phyloP scores from a whole-genome alignment of 2,329 filamentous ascomycete species.

The Aspergillus carbonarius region DNA sequence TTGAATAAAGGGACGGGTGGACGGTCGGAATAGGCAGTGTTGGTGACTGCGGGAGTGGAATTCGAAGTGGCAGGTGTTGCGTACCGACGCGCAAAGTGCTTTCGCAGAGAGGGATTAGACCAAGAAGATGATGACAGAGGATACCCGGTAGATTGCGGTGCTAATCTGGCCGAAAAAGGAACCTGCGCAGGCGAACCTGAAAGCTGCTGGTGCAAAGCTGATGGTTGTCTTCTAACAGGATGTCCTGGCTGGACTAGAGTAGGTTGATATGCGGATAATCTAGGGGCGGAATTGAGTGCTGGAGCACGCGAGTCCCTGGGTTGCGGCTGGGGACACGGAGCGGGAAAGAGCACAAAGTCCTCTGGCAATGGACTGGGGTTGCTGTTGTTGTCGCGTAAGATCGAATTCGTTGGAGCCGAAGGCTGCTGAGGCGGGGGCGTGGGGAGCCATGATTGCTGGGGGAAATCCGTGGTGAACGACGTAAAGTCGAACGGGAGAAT shows the following conservation, averaged over 20 bases:
- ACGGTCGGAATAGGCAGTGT: constrained; percentile 32
- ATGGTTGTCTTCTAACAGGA: constrained; percentile 36
- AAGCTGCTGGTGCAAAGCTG: constrained; percentile 38
- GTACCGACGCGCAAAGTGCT: constrained; percentile 33
- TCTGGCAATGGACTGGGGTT: constrained; percentile 33
- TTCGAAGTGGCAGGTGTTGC: constrained; percentile 42
- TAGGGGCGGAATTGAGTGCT: constrained; percentile 42
- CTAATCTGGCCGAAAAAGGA: constrained; percentile 41
- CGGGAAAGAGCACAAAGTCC: constrained; percentile 49
- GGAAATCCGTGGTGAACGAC: constrained; percentile 52
- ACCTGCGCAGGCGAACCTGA: constrained; percentile 38
- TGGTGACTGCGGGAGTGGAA: constrained; percentile 29
- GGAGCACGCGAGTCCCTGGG: constrained; percentile 35
- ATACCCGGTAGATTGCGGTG: constrained; percentile 40
- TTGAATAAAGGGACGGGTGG: constrained; percentile 43
- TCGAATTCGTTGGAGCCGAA: constrained; percentile 38
- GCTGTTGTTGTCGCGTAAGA: constrained; percentile 30
- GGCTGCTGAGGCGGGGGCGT: constrained; percentile 45
- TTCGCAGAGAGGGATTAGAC: constrained; percentile 35
- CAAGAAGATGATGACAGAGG: constrained; percentile 40
- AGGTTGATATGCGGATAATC: constrained; percentile 30
- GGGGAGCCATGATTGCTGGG: constrained; percentile 50
- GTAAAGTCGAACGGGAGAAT: constrained; percentile 43
- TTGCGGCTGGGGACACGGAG: constrained; percentile 33
- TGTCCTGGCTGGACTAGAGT: constrained; percentile 36